Evolutionary conservation across 805 yeast genomes (phyloP), one percentile per base, ranked within the genome.

Genomic region (Komagataella kurtzmanii): DNA sequence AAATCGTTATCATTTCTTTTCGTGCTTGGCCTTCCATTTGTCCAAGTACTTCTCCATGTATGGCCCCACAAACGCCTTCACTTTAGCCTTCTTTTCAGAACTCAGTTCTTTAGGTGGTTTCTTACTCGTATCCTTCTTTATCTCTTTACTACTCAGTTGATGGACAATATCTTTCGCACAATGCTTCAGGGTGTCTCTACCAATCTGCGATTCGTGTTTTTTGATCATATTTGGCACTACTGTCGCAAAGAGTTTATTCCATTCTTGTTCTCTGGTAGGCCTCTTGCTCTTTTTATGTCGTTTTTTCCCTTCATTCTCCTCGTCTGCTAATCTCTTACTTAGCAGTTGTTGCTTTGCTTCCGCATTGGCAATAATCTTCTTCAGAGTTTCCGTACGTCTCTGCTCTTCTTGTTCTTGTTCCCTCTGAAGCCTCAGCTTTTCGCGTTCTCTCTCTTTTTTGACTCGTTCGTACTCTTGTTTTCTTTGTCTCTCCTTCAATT

Each of bases 161-260:
- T 80, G 76, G 4, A 83, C 88, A 53, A 91, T 79, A 49, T 89
- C 96, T 54, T 80, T 77, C 2, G 96, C 87, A 65, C 89, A 84
- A 44, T 75, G 75, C 66, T 90, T 91, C 50, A 88, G 61, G 52
- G 79, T 74, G 3, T 85, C 95, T 53, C 79, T 81, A 3, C 88
- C 89, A 19, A 91, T 71, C 51, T 80, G 81, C 2, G 71, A 62
- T 56, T 79, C 83, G 63, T 84, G 79, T 57, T 77, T 79, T 56
- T 81, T 80, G 51, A 90, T 72, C 60, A 85, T 65, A 59, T 89
- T 88, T 7, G 97, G 97, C 8, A 91, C 85, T 57, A 79, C 72
- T 14, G 73, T 66, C 1, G 97, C 97, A 62, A 91, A 79, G 36
- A 70, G 56, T 45, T 61, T 63, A 5, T 66, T 70, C 81, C 81